Base-by-base conservation (phyloP, 1,139 yeast genomes). In the Arxiozyma slooffiae region DNA sequence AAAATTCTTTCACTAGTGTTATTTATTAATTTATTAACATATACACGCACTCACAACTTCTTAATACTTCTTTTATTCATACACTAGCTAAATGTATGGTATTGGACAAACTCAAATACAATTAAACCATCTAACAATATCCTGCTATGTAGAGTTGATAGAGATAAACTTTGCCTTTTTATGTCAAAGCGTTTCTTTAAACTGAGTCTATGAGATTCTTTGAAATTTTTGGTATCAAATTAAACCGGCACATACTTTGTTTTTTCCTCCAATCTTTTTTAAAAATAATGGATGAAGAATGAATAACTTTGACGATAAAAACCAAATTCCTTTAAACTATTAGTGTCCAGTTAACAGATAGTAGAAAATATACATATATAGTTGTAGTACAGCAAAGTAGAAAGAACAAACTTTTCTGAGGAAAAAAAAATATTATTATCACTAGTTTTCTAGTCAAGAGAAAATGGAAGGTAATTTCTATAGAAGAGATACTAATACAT, bases 401-500 rank as follows among this genome's bases (percentile, higher is more conserved):
- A 11, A 4, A 11, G 14, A 14, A 6, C 36, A 30, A 30, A n/a
- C 14, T 30, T 30, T 11, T 4, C 14, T 11, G 7, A 30, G 9
- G 7, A 30, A 30, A 11, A 11, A n/a, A n/a, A n/a, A n/a, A n/a
- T n/a, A 4, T 30, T 11, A 30, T 30, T 30, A 30, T 30, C 14
- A 30, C 11, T 11, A 30, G 7, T 14, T 30, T 30, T n/a, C 36
- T 30, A 30, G 20, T 8, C 20, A 39, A 39, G 7, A 24, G 41
- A 11, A 17, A 17, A 39, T 42, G 45, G 38, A 34, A 11, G 22
- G 9, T 20, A 34, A 26, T 21, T 42, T 34, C n/a, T 42, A 42
- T 21, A 18, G 26, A 18, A 34, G 39, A 16, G 39, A 34, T 16
- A 34, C 16, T 30, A 62, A 59, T 66, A 55, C 55, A 48, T 57